Evolutionary conservation across 768 basidiomycete genomes (phyloP), one percentile per base, ranked within the genome.

Genomic region (Antrodiella citrinella): DNA sequence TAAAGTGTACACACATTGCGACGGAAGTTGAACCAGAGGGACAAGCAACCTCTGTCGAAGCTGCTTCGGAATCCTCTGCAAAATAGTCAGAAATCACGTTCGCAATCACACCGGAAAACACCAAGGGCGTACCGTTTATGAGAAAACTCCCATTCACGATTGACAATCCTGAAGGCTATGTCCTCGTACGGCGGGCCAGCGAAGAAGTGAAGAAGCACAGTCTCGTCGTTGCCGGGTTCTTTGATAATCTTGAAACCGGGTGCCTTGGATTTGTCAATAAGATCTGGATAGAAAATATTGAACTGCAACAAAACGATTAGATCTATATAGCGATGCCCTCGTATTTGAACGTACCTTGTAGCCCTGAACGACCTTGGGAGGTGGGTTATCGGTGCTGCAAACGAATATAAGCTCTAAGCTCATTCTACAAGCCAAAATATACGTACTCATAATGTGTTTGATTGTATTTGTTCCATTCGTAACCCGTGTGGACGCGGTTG

Each of bases 401-500:
- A 45, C 38, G 49, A 51, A 42, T 12, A 18, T 24, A n/a, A 26
- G 46, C 46, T 4, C 39, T 41, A 23, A 43, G 13, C 44, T 38
- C 4, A 38, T 45, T 42, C 11, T 18, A 19, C 12, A 54, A 13
- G 44, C 45, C 45, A 51, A 30, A 50, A 38, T 39, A 15, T 19
- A 77, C 89, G 56, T 72, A 95, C 91, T 97, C 96, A 67, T 98
- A 99, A 70, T 98, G 96, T 3, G 96, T 98, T 66, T 98, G 95
- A 66, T 98, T 98, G 68, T 98, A 99, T 73, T 97, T 98, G 74
- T 95, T 98, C 96, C 96, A 99, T 65, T 99, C 96, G 64, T 95
- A 99, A 22, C 96, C 96, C 24, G 96, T 99, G 62, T 98, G 93
- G 21, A 98, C 96, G 51, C 96, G 84, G 63, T 99, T 99, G 73